phyloP scores from a whole-genome alignment of 2,329 filamentous ascomycete species.

The Colletotrichum sp. region DNA sequence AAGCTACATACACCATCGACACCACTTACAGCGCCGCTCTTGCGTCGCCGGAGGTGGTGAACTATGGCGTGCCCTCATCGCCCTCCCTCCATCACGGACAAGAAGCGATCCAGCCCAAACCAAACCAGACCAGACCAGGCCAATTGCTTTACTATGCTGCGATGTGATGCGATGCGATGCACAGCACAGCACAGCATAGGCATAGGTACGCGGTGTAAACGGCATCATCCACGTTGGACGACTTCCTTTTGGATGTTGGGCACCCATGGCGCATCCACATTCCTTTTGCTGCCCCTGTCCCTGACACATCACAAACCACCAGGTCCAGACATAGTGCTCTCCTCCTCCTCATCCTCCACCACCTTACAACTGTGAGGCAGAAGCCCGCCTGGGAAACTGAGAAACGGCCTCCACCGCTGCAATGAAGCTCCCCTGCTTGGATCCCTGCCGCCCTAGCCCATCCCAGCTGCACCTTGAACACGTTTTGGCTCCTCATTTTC shows the following conservation, averaged over 20 bases:
- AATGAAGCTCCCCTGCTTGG: not conserved
- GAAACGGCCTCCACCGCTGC: not conserved
- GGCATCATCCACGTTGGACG: not conserved
- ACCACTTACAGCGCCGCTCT: not conserved
- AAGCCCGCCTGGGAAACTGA: not conserved
- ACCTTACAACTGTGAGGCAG: not conserved
- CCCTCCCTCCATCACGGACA: not conserved
- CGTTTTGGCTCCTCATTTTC: slow-evolving; percentile 20
- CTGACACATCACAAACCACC: slow-evolving; percentile 11
- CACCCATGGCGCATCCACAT: slow-evolving; percentile 15
- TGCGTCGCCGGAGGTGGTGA: not conserved
- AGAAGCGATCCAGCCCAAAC: not conserved
- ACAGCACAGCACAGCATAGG: slow-evolving; percentile 8
- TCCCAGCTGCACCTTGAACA: slow-evolving; percentile 13
- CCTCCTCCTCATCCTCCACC: not conserved
- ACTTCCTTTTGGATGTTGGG: slow-evolving; percentile 8
- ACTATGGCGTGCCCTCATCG: not conserved
- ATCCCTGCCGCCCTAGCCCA: slow-evolving; percentile 6
- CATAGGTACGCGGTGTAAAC: not conserved
- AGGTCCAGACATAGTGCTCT: not conserved
- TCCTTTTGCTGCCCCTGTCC: slow-evolving; percentile 7
- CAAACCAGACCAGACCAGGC: not conserved
- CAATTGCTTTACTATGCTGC: not conserved
- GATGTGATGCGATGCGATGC: not conserved
- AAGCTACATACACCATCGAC: not conserved